Conservation (phyloP, 2,329 filamentous ascomycete species). For the Phoma sp. region DNA sequence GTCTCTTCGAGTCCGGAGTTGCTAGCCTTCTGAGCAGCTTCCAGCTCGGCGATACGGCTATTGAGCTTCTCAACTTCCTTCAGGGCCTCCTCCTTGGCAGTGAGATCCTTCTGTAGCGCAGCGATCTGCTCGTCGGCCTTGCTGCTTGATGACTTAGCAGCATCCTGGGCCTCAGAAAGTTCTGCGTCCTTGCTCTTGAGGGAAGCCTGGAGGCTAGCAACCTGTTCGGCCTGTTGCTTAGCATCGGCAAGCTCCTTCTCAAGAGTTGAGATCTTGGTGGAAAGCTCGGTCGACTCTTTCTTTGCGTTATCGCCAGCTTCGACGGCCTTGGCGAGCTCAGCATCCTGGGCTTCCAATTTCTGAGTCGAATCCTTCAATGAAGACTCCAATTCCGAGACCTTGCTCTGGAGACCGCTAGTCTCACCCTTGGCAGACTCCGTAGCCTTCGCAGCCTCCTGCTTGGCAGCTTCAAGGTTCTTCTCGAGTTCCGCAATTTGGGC, state of each 20-base stretch:
- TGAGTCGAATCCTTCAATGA: constrained; percentile 25
- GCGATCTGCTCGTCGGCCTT: constrained; percentile 33
- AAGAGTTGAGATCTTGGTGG: constrained; percentile 18
- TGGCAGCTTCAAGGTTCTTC: constrained; percentile 24
- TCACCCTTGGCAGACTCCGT: constrained; percentile 33
- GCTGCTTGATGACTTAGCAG: constrained; percentile 29
- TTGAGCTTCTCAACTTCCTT: constrained; percentile 23
- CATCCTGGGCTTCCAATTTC: constrained; percentile 32
- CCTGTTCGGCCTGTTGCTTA: constrained; percentile 20
- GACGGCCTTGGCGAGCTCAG: constrained; percentile 31
- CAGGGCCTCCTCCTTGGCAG: constrained; percentile 25
- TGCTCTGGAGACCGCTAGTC: constrained; percentile 11
- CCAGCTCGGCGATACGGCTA: constrained; percentile 24
- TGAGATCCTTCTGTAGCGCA: constrained; percentile 38
- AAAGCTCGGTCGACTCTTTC: constrained; percentile 54
- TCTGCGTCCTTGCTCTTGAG: constrained; percentile 21
- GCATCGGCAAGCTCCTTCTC: constrained; percentile 17
- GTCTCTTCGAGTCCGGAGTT: constrained; percentile 22
- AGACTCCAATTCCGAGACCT: constrained; percentile 33
- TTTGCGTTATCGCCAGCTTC: constrained; percentile 13
- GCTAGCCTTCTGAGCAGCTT: constrained; percentile 11
- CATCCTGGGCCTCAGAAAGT: constrained; percentile 21
- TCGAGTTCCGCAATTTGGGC: constrained; percentile 35
- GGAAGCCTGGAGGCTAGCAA: constrained; percentile 8
- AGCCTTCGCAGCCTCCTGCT: constrained; percentile 20